A percentile compares a stretch with the other conserved stretches of the same genome.
Conservation (phyloP, 306 rosid species). For the Echinosophora koreensis region DNA sequence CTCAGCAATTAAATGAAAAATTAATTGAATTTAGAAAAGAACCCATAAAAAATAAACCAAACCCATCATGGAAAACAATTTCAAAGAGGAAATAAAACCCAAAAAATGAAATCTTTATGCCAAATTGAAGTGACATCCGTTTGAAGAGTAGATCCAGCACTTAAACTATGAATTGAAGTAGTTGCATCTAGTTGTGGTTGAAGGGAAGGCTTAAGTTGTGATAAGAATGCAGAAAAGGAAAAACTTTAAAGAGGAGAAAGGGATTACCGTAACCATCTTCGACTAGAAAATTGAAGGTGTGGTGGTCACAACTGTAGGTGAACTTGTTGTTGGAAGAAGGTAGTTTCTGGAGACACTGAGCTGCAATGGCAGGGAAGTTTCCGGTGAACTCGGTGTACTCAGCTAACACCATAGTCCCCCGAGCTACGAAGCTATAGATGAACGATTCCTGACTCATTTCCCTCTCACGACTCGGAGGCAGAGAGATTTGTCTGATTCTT, state of each 20-base stretch:
- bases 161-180: constrained; percentile 44
- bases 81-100: background rate
- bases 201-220: background rate
- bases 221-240: constrained; percentile 8
- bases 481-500: background rate
- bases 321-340: constrained; percentile 89
- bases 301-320: constrained; percentile 90
- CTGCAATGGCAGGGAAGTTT: constrained; percentile 93
- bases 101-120: background rate
- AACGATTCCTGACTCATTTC: constrained; percentile 86
- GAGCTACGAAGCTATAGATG: constrained; percentile 89
- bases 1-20: constrained; percentile 6
- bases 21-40: constrained; percentile 15
- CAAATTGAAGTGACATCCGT: constrained; percentile 28
- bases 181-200: background rate
- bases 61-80: constrained; percentile 32
- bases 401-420: constrained; percentile 90
- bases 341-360: constrained; percentile 87
- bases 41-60: constrained; percentile 37
- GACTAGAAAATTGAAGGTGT: constrained; percentile 86
- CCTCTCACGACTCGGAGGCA: constrained; percentile 10
- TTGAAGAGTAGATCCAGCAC: constrained; percentile 56
- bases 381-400: constrained; percentile 97
- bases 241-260: background rate
- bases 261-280: constrained; percentile 90